Evolutionary conservation across 2,329 filamentous ascomycete species (phyloP).

Genomic region (Sarocladium kiliense): DNA sequence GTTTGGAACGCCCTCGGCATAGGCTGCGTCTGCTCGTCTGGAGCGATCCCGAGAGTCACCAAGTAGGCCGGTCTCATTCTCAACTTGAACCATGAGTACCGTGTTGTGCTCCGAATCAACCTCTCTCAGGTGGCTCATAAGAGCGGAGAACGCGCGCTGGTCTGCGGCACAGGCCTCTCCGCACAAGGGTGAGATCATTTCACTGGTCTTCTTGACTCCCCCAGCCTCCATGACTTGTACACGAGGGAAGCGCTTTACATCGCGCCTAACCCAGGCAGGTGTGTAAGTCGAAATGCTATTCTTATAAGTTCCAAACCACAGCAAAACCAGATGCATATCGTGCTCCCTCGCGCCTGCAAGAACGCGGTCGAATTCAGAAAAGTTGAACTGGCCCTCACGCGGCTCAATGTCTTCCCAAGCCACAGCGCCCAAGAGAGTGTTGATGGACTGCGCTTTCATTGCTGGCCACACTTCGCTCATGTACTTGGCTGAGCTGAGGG

Average conservation of each 20-base stretch:
- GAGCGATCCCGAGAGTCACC: conserved; percentile 46
- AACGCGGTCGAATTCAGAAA: conserved; percentile 27
- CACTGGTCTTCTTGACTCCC: conserved; percentile 24
- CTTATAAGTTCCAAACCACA: conserved; percentile 35
- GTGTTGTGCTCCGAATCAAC: conserved; percentile 41
- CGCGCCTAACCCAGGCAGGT: conserved; percentile 28
- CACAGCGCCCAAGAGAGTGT: conserved; percentile 30
- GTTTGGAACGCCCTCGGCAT: conserved; percentile 25
- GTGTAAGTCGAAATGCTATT: conserved; percentile 32
- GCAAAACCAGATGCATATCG: conserved; percentile 28
- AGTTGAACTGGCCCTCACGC: conserved; percentile 27
- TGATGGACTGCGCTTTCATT: conserved; percentile 28
- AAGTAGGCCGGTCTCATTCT: conserved; percentile 48
- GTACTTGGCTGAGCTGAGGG: conserved; percentile 25
- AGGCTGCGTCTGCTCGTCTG: conserved; percentile 33
- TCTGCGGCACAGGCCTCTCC: conserved; percentile 25
- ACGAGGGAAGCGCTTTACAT: conserved; percentile 29
- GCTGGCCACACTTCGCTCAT: conserved; percentile 25
- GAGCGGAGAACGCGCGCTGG: conserved; percentile 23
- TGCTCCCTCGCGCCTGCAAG: conserved; percentile 25
- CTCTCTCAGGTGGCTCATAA: conserved; percentile 29
- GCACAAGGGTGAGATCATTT: conserved; percentile 27
- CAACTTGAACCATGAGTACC: conserved; percentile 52
- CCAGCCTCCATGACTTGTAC: conserved; percentile 24
- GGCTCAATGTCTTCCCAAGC: conserved; percentile 33